phyloP scores from a whole-genome alignment of 1,284 basidiomycete genomes.

The Ustilago loliicola region DNA sequence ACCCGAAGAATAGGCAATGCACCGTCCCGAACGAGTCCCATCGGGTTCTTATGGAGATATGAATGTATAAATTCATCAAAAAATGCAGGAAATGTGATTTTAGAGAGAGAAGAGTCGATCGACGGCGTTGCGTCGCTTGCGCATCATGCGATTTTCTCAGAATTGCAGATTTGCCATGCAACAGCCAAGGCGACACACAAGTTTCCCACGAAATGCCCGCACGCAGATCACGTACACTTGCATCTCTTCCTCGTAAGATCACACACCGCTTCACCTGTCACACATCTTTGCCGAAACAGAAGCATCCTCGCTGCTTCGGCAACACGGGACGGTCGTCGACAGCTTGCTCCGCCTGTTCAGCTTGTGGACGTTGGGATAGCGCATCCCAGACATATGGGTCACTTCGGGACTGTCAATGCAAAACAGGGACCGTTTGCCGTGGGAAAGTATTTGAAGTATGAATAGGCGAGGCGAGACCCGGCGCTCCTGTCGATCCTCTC shows the following conservation, averaged over 20 bases:
- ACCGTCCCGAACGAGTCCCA: not conserved
- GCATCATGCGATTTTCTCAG: not conserved
- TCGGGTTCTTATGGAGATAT: not conserved
- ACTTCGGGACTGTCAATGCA: too few species aligned
- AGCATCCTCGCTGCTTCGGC: not conserved
- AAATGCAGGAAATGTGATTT: conserved; percentile 22
- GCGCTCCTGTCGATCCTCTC: not conserved
- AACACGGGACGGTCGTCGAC: conserved; percentile 5
- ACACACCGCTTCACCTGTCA: not conserved
- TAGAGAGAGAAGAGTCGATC: conserved; percentile 11
- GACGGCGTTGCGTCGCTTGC: not conserved
- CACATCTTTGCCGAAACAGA: conserved; percentile 1
- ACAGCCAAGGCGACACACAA: not conserved
- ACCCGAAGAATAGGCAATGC: not conserved
- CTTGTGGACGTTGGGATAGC: not conserved
- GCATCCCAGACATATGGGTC: too few species aligned
- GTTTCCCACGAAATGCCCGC: not conserved
- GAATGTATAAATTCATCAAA: not conserved
- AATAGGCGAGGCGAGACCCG: not conserved
- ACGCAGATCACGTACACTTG: not conserved
- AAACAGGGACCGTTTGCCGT: not conserved
- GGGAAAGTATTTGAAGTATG: not conserved
- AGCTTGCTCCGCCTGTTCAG: not conserved
- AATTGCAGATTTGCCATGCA: conserved; percentile 3
- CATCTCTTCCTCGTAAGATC: not conserved